Evolutionary conservation across 306 rosid genomes (phyloP).

Genomic region (Purshia tridentata): DNA sequence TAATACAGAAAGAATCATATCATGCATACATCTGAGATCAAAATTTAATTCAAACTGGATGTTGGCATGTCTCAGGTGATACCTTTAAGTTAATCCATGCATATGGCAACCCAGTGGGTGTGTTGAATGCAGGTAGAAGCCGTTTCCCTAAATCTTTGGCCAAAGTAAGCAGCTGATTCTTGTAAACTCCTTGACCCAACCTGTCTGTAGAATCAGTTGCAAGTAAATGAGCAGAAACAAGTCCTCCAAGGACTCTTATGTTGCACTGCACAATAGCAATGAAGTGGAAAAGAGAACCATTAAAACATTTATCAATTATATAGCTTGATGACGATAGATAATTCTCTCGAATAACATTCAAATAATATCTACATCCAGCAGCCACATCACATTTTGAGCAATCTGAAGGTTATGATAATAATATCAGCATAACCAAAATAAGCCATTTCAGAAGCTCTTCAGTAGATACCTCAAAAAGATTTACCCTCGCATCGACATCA

Average conservation of each 20-base stretch:
- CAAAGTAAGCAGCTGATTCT: constrained; percentile 68
- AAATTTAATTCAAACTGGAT: constrained; percentile 2
- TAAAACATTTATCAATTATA: constrained; percentile 19
- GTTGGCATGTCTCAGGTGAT: constrained; percentile 14
- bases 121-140: constrained; percentile 76
- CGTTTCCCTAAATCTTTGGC: constrained; percentile 92
- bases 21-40: not conserved
- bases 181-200: constrained; percentile 58
- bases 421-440: constrained; percentile 19
- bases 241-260: constrained; percentile 98
- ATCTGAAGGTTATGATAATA: constrained; percentile 5
- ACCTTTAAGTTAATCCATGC: constrained; percentile 99
- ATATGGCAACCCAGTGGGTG: constrained; percentile 96
- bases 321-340: constrained; percentile 15
- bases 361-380: constrained; percentile 16
- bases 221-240: constrained; percentile 91
- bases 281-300: constrained; percentile 34
- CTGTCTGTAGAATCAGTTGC: constrained; percentile 83
- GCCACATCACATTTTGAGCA: constrained; percentile 22
- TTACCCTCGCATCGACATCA: constrained; percentile 81
- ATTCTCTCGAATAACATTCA: constrained; percentile 22
- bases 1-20: not conserved
- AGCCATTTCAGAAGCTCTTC: not conserved
- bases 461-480: constrained; percentile 83
- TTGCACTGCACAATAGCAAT: constrained; percentile 76